A percentile compares a stretch with the other conserved stretches of the same genome.
These are phyloP conservation scores for Fraxinus angustifolia DNA, from an alignment of 305 asterid genomes.

Conservation along the genomic window DNA sequence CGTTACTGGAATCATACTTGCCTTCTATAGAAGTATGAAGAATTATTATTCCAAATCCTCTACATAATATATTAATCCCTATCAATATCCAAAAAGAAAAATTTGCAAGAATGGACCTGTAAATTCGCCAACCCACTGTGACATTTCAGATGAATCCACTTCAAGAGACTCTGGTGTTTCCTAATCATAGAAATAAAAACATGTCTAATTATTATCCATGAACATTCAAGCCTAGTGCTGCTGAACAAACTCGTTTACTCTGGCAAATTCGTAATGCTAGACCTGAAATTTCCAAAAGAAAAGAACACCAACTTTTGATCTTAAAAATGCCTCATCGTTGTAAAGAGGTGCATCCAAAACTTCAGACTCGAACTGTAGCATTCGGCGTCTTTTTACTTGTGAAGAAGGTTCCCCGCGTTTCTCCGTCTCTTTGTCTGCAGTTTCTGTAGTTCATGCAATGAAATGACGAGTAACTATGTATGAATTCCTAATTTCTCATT, in stretches of 20 bases:
- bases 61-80: background rate
- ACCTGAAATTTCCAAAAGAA: background rate
- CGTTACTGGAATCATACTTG: conserved; percentile 43
- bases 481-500: background rate
- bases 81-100: background rate
- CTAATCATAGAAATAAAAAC: conserved; percentile 30
- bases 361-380: conserved; percentile 67
- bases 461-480: background rate
- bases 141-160: conserved; percentile 46
- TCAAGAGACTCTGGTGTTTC: conserved; percentile 55
- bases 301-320: conserved; percentile 47
- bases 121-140: conserved; percentile 74
- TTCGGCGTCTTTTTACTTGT: conserved; percentile 54
- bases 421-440: conserved; percentile 19
- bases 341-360: conserved; percentile 32
- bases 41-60: background rate
- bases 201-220: background rate
- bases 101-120: conserved; percentile 45
- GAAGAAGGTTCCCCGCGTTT: conserved; percentile 40
- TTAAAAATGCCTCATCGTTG: conserved; percentile 38
- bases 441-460: conserved; percentile 21
- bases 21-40: background rate
- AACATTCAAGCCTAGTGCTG: background rate
- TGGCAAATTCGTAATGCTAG: background rate
- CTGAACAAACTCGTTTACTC: background rate